Base-by-base conservation (phyloP, 176 grass and related monocot species). In the Juncus effusus region DNA sequence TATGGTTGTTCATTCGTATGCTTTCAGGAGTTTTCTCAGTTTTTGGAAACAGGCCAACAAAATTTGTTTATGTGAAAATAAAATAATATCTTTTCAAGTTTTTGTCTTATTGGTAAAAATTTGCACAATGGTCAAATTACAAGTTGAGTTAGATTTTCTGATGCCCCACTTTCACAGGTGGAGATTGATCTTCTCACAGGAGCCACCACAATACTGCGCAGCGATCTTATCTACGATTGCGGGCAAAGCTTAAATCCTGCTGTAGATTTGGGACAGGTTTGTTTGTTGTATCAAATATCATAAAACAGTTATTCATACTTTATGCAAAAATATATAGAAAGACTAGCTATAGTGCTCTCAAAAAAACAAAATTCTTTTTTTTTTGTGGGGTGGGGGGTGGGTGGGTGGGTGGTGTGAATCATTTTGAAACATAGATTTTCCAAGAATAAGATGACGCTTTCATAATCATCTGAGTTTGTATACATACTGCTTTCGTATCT, bases 241-340 rank as follows among this genome's bases (percentile, higher is more conserved):
- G 93, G 93, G 12, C 93, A 82, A 74, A 97, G 93, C 61, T 86
- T 97, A 81, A 96, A 96, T 76, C 87, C 87, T 77, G 92, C 88
- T 16, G 78, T 97, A 63, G 93, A 92, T 82, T 80, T 97, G 69
- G 85, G 93, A 51, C 88, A 97, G 93, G 93, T 97, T 28, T 13
- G 72, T 62, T 44, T 16, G 13, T 61, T 16, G 13, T 61, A 7
- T 61, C 13, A 19, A 61, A 47, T 28, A 47, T 6, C 44, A 47
- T 47, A 47, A 5, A 47, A 28, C 19, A 28, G 19, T 1, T 5
- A 47, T 16, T 61, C 56, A n/a, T 61, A 8, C 56, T 61, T 61
- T 61, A 61, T 36, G 28, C 56, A 19, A 3, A 47, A 9, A 47
- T 6, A 47, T 47, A 2, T 47, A 47, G 19, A 28, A 28, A 28